phyloP scores from a whole-genome alignment of 176 grass and related monocot genomes.

The Carex scoparia region DNA sequence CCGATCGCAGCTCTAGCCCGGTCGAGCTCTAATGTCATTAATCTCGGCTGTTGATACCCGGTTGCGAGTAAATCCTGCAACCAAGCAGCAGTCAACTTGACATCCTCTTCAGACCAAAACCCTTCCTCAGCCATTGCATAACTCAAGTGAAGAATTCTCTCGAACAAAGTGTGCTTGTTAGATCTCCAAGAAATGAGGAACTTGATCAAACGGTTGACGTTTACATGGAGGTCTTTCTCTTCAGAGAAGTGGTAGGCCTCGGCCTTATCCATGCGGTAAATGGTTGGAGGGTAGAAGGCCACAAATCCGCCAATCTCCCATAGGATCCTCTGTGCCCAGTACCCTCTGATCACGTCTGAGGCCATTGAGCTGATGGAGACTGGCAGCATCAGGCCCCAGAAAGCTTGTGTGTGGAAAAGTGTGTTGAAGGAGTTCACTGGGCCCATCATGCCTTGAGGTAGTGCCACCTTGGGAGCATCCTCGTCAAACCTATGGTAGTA shows the following conservation, averaged over 20 bases:
- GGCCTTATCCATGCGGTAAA: constrained; percentile 72
- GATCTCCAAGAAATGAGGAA: constrained; percentile 85
- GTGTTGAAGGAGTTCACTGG: constrained; percentile 96
- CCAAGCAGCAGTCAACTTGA: constrained; percentile 87
- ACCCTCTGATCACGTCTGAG: constrained; percentile 90
- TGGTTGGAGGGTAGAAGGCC: constrained; percentile 81
- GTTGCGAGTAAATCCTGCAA: constrained; percentile 79
- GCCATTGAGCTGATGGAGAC: constrained; percentile 94
- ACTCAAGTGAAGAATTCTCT: constrained; percentile 87
- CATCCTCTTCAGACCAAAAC: constrained; percentile 85
- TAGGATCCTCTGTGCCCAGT: constrained; percentile 84
- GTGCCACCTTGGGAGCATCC: constrained; percentile 71
- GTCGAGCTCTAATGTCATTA: constrained; percentile 90
- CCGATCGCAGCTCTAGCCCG: constrained; percentile 78
- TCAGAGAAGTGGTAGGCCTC: constrained; percentile 72
- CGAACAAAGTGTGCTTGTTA: constrained; percentile 71
- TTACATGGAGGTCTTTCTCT: constrained; percentile 96
- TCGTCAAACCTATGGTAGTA: constrained; percentile 76
- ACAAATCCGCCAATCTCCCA: constrained; percentile 97
- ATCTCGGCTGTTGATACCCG: constrained; percentile 84
- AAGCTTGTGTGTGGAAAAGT: constrained; percentile 80
- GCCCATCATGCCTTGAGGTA: constrained; percentile 90
- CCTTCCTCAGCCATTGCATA: constrained; percentile 94
- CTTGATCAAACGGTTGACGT: constrained; percentile 83
- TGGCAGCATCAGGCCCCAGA: constrained; percentile 94